A percentile compares a stretch with the other conserved stretches of the same genome.
Conservation (phyloP, 495 filamentous ascomycete species). For the Usnea hakonensis region DNA sequence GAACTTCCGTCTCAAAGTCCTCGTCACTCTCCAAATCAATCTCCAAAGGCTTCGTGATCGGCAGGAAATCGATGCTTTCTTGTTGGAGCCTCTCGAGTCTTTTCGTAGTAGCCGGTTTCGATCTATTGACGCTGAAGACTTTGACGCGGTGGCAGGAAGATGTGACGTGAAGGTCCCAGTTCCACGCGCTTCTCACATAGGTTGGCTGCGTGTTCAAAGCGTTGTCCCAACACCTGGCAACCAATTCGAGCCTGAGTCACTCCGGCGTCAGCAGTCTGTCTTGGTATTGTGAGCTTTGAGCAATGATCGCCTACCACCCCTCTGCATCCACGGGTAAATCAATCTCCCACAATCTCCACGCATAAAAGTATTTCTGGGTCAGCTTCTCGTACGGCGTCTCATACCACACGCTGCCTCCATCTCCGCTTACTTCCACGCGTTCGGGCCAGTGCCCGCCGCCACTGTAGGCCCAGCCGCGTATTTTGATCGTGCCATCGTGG, state of each 20-base stretch:
- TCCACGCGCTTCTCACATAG: conserved; percentile 36
- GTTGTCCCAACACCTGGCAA: conserved; percentile 51
- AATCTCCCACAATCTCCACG: conserved; percentile 48
- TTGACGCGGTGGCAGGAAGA: conserved; percentile 48
- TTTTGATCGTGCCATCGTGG: conserved; percentile 45
- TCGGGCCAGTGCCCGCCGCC: conserved; percentile 53
- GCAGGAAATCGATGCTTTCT: conserved; percentile 32
- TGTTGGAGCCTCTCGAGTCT: conserved; percentile 41
- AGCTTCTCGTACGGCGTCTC: conserved; percentile 44
- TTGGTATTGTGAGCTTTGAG: too few species aligned
- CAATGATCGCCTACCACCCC: conserved; percentile 29
- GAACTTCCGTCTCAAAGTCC: conserved; percentile 37
- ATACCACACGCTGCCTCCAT: conserved; percentile 54
- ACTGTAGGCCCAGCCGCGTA: conserved; percentile 53
- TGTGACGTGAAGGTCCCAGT: conserved; percentile 54
- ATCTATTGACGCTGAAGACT: conserved; percentile 49
- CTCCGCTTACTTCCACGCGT: conserved; percentile 47
- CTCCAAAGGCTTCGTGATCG: conserved; percentile 38
- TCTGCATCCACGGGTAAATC: conserved; percentile 50
- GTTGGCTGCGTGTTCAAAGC: conserved; percentile 47
- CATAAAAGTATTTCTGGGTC: conserved; percentile 45
- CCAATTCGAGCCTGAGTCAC: conserved; percentile 42
- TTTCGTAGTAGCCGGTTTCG: conserved; percentile 37
- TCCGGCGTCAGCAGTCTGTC: too few species aligned
- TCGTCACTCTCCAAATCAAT: conserved; percentile 38